Evolutionary conservation across 495 filamentous ascomycete species (phyloP).

Genomic region (Aspergillus hancockii): DNA sequence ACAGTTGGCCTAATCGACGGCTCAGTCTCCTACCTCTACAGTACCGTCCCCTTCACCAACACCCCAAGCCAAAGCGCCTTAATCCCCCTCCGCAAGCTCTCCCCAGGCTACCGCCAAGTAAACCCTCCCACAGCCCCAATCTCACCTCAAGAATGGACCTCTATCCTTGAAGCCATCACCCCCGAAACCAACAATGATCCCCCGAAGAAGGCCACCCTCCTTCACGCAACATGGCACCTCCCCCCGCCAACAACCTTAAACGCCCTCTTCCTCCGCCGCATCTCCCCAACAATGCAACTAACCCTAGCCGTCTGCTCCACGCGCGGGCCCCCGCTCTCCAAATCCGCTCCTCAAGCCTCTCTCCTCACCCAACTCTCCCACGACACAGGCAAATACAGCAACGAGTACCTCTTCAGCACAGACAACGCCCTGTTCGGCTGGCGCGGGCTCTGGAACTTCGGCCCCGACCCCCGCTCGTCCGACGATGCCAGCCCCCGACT

Average conservation of each 20-base stretch:
- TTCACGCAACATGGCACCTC: constrained; percentile 84
- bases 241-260: constrained; percentile 82
- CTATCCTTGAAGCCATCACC: constrained; percentile 27
- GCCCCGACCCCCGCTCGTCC: constrained; percentile 66
- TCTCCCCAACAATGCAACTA: constrained; percentile 77
- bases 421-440: constrained; percentile 87
- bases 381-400: constrained; percentile 83
- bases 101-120: constrained; percentile 68
- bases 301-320: constrained; percentile 83
- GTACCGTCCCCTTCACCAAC: constrained; percentile 66
- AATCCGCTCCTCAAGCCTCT: constrained; percentile 46
- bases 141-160: constrained; percentile 36
- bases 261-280: constrained; percentile 79
- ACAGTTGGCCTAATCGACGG: constrained; percentile 86
- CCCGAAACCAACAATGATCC: constrained; percentile 16
- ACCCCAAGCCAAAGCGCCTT: constrained; percentile 56
- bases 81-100: constrained; percentile 64
- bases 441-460: constrained; percentile 92
- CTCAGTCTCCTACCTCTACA: constrained; percentile 88
- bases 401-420: constrained; percentile 89
- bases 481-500: constrained; percentile 24
- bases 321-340: constrained; percentile 46
- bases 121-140: constrained; percentile 45
- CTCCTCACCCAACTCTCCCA: constrained; percentile 80
- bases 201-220: constrained; percentile 58